A percentile compares a stretch with the other conserved stretches of the same genome.
These are phyloP conservation scores for Aethionema arabicum DNA, from an alignment of 345 rosid genomes.

Conservation along the genomic window DNA sequence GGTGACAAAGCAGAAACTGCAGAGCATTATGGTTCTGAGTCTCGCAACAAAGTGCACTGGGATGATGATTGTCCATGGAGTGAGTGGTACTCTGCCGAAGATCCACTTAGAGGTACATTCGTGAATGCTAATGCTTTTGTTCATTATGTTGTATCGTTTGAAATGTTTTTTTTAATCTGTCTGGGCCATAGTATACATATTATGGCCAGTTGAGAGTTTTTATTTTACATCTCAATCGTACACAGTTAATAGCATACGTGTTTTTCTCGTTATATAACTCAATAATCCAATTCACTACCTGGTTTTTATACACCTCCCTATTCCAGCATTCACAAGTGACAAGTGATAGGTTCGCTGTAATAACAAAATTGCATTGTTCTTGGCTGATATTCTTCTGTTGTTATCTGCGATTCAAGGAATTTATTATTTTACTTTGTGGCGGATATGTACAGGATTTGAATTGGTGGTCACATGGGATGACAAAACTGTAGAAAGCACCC, in stretches of 20 bases:
- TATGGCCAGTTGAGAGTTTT: not conserved
- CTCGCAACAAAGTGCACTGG: slow-evolving; percentile 62
- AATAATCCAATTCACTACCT: slow-evolving; percentile 13
- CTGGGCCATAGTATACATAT: slow-evolving; percentile 4
- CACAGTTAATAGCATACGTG: slow-evolving; percentile 5
- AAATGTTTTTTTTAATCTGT: not conserved
- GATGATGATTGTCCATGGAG: slow-evolving; percentile 99
- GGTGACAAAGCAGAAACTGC: slow-evolving; percentile 50
- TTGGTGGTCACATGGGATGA: slow-evolving; percentile 73
- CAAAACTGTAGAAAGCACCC: slow-evolving; percentile 69
- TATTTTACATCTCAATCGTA: slow-evolving; percentile 2
- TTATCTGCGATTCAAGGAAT: slow-evolving; percentile 25
- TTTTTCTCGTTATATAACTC: slow-evolving; percentile 16
- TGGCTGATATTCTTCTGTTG: slow-evolving; percentile 24
- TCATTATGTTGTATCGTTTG: not conserved
- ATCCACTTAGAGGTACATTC: slow-evolving; percentile 72
- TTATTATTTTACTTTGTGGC: slow-evolving; percentile 20
- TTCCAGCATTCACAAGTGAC: slow-evolving; percentile 8
- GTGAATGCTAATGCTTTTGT: not conserved
- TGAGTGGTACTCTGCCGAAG: slow-evolving; percentile 98
- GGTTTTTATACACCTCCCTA: slow-evolving; percentile 17
- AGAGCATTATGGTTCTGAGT: slow-evolving; percentile 46
- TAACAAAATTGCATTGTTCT: slow-evolving; percentile 6
- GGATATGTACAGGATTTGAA: slow-evolving; percentile 60
- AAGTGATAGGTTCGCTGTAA: slow-evolving; percentile 9